phyloP scores from a whole-genome alignment of 371 early-diverging fungal genomes.

The Nematocida sp. region DNA sequence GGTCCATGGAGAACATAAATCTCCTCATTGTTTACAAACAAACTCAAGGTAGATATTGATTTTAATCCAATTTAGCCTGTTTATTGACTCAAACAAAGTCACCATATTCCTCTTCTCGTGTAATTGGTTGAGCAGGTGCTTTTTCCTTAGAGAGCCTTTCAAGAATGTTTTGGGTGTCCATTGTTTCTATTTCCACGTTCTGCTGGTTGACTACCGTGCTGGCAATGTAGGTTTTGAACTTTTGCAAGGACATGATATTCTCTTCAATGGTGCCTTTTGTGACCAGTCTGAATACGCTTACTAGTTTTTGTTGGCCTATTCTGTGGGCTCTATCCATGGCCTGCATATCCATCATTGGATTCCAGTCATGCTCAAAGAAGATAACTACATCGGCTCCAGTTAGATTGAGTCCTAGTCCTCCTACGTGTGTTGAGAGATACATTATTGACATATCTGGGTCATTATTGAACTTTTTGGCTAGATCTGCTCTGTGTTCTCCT shows the following conservation, averaged over 20 bases:
- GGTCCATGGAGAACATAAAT: conserved; percentile 39
- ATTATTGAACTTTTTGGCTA: conserved; percentile 84
- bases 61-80: background rate
- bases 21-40: conserved; percentile 53
- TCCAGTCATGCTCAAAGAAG: conserved; percentile 99
- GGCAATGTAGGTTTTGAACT: conserved; percentile 96
- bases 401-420: conserved; percentile 93
- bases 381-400: conserved; percentile 97
- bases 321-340: conserved; percentile 95
- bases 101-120: conserved; percentile 19
- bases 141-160: conserved; percentile 58
- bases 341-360: conserved; percentile 94
- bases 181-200: conserved; percentile 67
- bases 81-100: conserved; percentile 25
- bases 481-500: conserved; percentile 72
- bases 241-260: conserved; percentile 89
- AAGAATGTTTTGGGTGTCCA: conserved; percentile 62
- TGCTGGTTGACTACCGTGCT: conserved; percentile 89
- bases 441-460: conserved; percentile 88
- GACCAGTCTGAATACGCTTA: conserved; percentile 84
- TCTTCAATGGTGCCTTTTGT: conserved; percentile 81
- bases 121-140: background rate
- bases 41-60: background rate
- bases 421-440: conserved; percentile 88
- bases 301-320: conserved; percentile 88